Evolutionary conservation across 768 basidiomycete genomes (phyloP).

Genomic region (Termitomyces sp.): DNA sequence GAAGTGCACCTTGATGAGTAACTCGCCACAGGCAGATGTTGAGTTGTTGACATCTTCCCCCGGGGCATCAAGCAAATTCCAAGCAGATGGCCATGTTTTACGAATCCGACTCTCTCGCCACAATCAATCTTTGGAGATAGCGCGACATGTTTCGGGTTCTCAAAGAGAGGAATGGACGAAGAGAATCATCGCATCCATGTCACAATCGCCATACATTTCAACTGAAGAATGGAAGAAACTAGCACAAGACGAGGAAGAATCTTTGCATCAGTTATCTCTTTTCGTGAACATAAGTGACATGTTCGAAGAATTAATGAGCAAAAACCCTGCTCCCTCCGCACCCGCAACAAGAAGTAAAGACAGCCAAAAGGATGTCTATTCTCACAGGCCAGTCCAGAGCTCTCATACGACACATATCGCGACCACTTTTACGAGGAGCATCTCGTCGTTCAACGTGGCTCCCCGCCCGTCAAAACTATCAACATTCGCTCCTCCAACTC

Average conservation of each 20-base stretch:
- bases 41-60: conserved; percentile 30
- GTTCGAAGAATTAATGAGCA: conserved; percentile 8
- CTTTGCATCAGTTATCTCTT: conserved; percentile 16
- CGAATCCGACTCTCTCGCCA: conserved; percentile 33
- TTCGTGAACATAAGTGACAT: conserved; percentile 22
- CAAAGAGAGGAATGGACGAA: conserved; percentile 36
- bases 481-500: background rate
- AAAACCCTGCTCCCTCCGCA: background rate
- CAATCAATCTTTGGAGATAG: conserved; percentile 27
- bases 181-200: conserved; percentile 17
- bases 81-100: conserved; percentile 17
- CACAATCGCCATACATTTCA: conserved; percentile 18
- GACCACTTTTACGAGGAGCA: conserved; percentile 2
- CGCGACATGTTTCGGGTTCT: conserved; percentile 22
- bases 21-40: conserved; percentile 40
- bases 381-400: background rate
- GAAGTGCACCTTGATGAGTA: conserved; percentile 48
- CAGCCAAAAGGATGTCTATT: background rate
- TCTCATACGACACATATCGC: background rate
- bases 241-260: conserved; percentile 20
- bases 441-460: conserved; percentile 9
- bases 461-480: conserved; percentile 12
- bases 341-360: background rate
- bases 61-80: conserved; percentile 4
- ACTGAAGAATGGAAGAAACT: conserved; percentile 18